Evolutionary conservation across 805 yeast genomes (phyloP), one percentile per base, ranked within the genome.

Genomic region (Ogataea trehaloabstinens): DNA sequence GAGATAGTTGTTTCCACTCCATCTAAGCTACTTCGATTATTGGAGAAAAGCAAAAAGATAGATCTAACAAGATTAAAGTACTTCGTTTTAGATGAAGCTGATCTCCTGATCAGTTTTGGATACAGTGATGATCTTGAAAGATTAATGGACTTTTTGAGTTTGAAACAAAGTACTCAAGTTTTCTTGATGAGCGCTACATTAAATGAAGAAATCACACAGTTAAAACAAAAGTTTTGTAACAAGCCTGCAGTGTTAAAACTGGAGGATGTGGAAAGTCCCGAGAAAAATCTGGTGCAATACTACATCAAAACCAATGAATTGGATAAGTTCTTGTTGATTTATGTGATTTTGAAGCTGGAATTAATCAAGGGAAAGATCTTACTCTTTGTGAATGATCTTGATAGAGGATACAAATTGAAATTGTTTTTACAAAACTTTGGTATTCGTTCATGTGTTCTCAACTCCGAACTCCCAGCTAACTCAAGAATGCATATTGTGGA

Each of bases 171-270:
- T 42, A 68, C 86, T 49, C 99, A 93, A 66, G 82, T 93, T 2
- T 93, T 88, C 64, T 68, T 93, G 50, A 93, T 93, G 98, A 85
- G 95, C 63, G 99, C 99, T 2, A 93, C 99, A 3, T 68, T 93
- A 42, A 85, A 80, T 56, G 95, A 87, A 31, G 97, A 91, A 46
- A 78, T 91, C 46, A 79, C 85, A 43, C 77, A 74, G 32, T 65
- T 93, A 52, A 91, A 91, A 62, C 62, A 68, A 35, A 76, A 76
- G 54, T 90, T 85, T 62, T 91, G 97, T 63, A 79, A 87, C 40
- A 73, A 70, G 42, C 95, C 96, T 2, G 96, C 95, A 1, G 75
- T 86, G 18, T 68, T 93, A 48, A 85, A 82, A 54, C 71, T 91
- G 27, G 93, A 86, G 51, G 88, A 82, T 33, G 76, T 74, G 37